These are phyloP conservation scores for Trametes meyenii DNA, from an alignment of 768 basidiomycete genomes.

Conservation along the genomic window DNA sequence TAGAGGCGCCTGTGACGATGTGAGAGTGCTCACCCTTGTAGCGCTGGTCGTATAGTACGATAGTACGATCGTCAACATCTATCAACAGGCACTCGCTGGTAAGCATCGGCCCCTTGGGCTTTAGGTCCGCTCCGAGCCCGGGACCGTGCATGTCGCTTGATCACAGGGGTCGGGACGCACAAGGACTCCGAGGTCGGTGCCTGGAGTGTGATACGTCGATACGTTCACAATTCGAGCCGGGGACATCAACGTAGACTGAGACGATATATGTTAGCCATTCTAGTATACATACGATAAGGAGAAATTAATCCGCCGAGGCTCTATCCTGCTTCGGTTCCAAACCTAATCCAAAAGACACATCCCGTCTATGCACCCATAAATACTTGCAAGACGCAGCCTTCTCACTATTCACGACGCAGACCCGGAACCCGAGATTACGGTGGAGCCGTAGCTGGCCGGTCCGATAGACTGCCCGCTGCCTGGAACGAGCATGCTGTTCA, in stretches of 20 bases:
- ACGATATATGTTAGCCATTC: slow-evolving; percentile 2
- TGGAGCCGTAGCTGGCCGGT: slow-evolving; percentile 9
- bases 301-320: not conserved
- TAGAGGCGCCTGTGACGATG: not conserved
- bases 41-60: not conserved
- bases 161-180: too few relatives aligned
- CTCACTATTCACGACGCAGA: not conserved
- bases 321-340: not conserved
- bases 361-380: not conserved
- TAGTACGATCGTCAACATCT: not conserved
- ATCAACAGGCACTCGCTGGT: too few relatives aligned
- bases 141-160: too few relatives aligned
- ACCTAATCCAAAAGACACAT: not conserved
- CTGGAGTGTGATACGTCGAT: too few relatives aligned
- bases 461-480: not conserved
- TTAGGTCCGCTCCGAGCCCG: too few relatives aligned
- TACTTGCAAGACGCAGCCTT: too few relatives aligned
- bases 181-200: too few relatives aligned
- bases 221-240: not conserved
- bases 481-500: slow-evolving; percentile 6
- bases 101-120: too few relatives aligned
- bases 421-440: not conserved
- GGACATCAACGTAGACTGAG: not conserved
- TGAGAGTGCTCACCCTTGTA: not conserved
- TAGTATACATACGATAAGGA: slow-evolving; percentile 16